phyloP scores from a whole-genome alignment of 768 basidiomycete genomes.

The Leccinum sublutescens region DNA sequence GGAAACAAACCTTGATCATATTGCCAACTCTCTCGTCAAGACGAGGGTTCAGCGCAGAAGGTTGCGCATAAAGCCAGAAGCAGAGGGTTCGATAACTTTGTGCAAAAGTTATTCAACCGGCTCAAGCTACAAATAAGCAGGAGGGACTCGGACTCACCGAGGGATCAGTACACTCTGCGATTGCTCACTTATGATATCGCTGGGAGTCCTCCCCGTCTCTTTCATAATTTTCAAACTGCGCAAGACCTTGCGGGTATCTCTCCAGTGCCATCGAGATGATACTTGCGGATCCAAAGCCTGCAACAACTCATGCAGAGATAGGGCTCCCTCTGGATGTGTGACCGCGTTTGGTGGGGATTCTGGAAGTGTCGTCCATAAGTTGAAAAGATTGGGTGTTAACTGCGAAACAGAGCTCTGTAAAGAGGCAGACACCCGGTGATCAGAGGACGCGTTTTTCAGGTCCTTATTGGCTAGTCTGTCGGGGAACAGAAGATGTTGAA shows the following conservation, averaged over 20 bases:
- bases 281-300: constrained; percentile 65
- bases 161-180: constrained; percentile 43
- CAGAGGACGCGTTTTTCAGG: constrained; percentile 4
- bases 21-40: constrained; percentile 80
- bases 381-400: constrained; percentile 46
- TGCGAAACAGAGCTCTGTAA: constrained; percentile 42
- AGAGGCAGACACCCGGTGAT: constrained; percentile 31
- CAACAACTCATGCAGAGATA: constrained; percentile 67
- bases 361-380: constrained; percentile 59
- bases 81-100: constrained; percentile 79
- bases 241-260: constrained; percentile 86
- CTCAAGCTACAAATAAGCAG: neutral
- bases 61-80: constrained; percentile 88
- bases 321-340: constrained; percentile 52
- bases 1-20: constrained; percentile 72
- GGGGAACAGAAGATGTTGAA: constrained; percentile 93
- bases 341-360: constrained; percentile 56
- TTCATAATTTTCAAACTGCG: constrained; percentile 76
- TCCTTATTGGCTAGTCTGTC: constrained; percentile 52
- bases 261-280: constrained; percentile 93
- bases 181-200: constrained; percentile 68
- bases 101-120: neutral
- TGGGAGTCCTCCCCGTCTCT: constrained; percentile 61
- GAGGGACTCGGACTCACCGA: constrained; percentile 41
- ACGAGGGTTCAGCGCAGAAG: constrained; percentile 57